These are phyloP conservation scores for Arthrinium puccinioides DNA, from an alignment of 2,329 filamentous ascomycete species.

Conservation along the genomic window DNA sequence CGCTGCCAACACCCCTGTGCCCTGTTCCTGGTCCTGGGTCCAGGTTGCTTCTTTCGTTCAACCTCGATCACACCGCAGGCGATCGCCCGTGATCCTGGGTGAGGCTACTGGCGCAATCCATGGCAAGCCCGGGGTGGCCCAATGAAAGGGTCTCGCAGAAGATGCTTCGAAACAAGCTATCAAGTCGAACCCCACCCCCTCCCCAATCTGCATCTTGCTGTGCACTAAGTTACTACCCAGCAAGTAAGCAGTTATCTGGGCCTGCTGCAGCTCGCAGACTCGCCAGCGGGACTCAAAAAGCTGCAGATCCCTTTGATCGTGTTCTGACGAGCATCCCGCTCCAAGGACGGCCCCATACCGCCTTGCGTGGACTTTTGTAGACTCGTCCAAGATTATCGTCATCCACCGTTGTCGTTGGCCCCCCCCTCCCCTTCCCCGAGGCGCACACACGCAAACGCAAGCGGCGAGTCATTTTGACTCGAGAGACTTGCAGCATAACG, in stretches of 20 bases:
- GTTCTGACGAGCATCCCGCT: too few species aligned
- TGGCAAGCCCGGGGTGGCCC: constrained; percentile 2
- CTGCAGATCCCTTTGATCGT: too few species aligned
- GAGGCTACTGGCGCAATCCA: constrained; percentile 6
- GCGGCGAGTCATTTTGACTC: not conserved
- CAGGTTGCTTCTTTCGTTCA: constrained; percentile 2
- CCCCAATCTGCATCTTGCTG: not conserved
- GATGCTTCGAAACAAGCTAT: constrained; percentile 7
- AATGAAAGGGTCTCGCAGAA: constrained; percentile 3
- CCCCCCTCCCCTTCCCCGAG: too few species aligned
- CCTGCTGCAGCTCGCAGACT: too few species aligned
- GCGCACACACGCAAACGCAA: not conserved
- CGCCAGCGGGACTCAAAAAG: too few species aligned
- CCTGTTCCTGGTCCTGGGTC: not conserved
- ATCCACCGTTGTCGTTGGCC: too few species aligned
- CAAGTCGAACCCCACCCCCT: constrained; percentile 1
- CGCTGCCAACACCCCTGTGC: too few species aligned
- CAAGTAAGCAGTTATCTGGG: too few species aligned
- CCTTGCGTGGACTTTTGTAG: too few species aligned
- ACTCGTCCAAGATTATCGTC: too few species aligned
- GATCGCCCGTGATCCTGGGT: constrained; percentile 5
- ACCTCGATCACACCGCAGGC: constrained; percentile 7
- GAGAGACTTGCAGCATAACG: not conserved
- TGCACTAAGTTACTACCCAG: not conserved
- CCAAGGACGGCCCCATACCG: too few species aligned